phyloP scores from a whole-genome alignment of 768 basidiomycete genomes.

The Leccinum uliginosum region DNA sequence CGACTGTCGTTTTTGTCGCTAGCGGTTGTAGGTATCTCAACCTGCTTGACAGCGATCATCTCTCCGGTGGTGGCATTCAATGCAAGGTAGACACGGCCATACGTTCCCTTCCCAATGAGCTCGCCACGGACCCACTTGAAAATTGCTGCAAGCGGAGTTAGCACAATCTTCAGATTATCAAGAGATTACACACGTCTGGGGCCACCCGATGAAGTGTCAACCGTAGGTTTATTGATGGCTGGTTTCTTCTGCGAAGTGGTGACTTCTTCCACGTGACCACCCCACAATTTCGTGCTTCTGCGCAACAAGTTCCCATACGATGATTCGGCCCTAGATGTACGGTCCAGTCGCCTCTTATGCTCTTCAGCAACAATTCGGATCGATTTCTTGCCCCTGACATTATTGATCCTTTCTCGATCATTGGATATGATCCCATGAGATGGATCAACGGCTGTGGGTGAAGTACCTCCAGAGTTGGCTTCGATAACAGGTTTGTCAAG shows the following conservation, averaged over 20 bases:
- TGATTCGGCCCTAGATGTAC: slow-evolving; percentile 58
- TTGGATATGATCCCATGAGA: slow-evolving; percentile 36
- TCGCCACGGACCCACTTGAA: slow-evolving; percentile 99
- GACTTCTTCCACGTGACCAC: slow-evolving; percentile 88
- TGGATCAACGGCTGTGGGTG: slow-evolving; percentile 61
- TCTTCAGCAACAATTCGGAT: slow-evolving; percentile 91
- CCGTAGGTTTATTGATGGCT: slow-evolving; percentile 37
- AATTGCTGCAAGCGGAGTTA: slow-evolving; percentile 49
- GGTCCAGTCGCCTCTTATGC: slow-evolving; percentile 71
- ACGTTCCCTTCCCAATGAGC: slow-evolving; percentile 95
- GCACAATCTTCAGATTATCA: slow-evolving; percentile 11
- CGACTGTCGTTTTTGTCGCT: slow-evolving; percentile 89
- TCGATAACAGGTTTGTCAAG: slow-evolving; percentile 96
- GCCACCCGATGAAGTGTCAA: slow-evolving; percentile 60
- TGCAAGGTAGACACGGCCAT: slow-evolving; percentile 93
- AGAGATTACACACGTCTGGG: slow-evolving; percentile 56
- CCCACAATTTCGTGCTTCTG: slow-evolving; percentile 94
- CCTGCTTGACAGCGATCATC: slow-evolving; percentile 99
- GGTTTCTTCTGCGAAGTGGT: slow-evolving; percentile 65
- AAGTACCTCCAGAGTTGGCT: slow-evolving; percentile 71
- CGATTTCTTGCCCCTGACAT: slow-evolving; percentile 74
- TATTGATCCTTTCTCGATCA: slow-evolving; percentile 36
- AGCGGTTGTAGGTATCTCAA: slow-evolving; percentile 87
- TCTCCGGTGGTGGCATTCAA: slow-evolving; percentile 95
- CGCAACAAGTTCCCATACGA: slow-evolving; percentile 53